Conservation (phyloP, 768 basidiomycete species). For the Boletus fagicola region DNA sequence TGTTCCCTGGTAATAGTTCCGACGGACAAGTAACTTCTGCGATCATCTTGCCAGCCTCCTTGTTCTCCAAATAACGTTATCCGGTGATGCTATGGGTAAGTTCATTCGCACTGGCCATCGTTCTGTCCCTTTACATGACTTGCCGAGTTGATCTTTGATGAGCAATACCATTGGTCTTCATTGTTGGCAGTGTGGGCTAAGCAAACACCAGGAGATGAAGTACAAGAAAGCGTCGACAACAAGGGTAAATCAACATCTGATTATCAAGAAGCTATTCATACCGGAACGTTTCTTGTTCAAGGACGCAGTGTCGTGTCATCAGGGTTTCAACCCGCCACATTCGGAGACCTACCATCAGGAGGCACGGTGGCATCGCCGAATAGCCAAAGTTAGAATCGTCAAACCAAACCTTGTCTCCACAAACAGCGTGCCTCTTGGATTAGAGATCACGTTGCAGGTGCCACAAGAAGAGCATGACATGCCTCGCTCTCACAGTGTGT, state of each 20-base stretch:
- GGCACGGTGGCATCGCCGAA: neutral
- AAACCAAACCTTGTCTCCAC: slow-evolving; percentile 5
- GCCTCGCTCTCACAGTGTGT: neutral
- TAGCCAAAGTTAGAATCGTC: neutral
- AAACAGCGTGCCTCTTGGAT: neutral
- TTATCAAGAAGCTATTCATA: slow-evolving; percentile 11
- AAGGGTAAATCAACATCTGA: neutral
- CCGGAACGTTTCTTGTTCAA: neutral
- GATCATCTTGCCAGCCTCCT: neutral
- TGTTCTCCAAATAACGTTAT: neutral
- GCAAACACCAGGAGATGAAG: neutral
- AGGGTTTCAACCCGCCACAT: too few species aligned
- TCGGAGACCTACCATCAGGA: neutral
- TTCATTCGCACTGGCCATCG: neutral
- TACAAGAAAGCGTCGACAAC: neutral
- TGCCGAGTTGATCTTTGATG: neutral
- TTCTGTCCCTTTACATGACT: neutral
- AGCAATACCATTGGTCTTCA: neutral
- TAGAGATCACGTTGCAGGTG: neutral
- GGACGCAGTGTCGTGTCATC: neutral
- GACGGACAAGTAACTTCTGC: neutral
- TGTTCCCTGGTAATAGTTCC: neutral
- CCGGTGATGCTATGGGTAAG: neutral
- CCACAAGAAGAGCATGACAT: neutral
- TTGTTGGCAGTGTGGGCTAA: neutral